Base-by-base conservation (phyloP, 2,329 filamentous ascomycete genomes). In the Emergomyces orientalis region DNA sequence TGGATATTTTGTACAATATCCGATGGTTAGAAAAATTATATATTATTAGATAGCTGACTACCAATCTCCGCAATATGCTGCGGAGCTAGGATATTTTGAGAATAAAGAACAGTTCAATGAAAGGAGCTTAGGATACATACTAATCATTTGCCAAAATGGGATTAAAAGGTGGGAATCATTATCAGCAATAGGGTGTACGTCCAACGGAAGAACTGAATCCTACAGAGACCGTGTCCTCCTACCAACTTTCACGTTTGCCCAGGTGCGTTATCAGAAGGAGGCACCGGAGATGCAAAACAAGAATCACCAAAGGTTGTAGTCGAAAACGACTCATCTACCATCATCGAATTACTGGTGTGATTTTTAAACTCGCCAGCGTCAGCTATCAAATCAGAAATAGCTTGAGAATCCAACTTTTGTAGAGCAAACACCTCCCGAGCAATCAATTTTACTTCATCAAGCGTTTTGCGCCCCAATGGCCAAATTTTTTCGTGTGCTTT, bases 391-490 rank as follows among this genome's bases (percentile, higher is more conserved):
- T 49, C 27, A 47, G 58, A 47, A 32, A 32, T 60, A 60, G 27
- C 19, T 17, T 30, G 17, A 19, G 30, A 25, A 60, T 60, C 43
- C 3, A 60, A 11, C 3, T 60, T 60, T 22, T 34, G 58, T 8
- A 43, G 47, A 19, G 45, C 34, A 19, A 61, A 54, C 34, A 61
- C 59, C 27, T 61, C 22, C 2, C 34, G 45, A 30, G 59, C 59
- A 41, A 54, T 61, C 27, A n/a, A n/a, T 51, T 61, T 52, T 19
- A 61, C 37, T 43, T 61, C 59, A 27, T 54, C 30, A 17, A 61
- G n/a, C 19, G 30, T 61, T 32, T 61, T 61, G 30, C 45, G 30
- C 19, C 45, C 34, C 25, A 52, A 34, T 8, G 49, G 45, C 59
- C 59, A 61, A 1, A 61, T 52, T 47, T 61, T 54, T 11, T 41